Base-by-base conservation (phyloP, 2,329 filamentous ascomycete species). In the Trichophyton benhamiae region DNA sequence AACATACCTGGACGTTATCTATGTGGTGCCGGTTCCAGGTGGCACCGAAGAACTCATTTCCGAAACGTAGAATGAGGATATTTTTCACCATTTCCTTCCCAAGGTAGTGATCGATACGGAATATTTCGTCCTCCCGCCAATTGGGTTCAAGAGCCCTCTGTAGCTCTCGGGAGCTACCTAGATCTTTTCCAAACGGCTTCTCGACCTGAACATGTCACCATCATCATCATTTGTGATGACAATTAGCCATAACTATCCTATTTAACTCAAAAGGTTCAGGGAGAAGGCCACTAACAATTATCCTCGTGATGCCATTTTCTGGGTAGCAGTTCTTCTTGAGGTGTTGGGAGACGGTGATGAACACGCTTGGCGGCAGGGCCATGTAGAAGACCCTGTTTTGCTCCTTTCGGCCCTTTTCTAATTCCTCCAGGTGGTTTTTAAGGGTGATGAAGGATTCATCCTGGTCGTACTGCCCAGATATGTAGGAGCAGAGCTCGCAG, bases 11-110 rank as follows among this genome's bases (percentile, higher is more conserved):
- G 58, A 99, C 88, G 71, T 96, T 99, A 79, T 97, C 94, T 79
- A 99, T 99, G 82, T 97, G 92, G 76, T 96, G 91, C 68, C 94
- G 86, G 82, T 97, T 99, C 94, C 94, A 99, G 63, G 92, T 99
- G 49, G 94, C 92, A 67, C 91, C 91, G 69, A 99, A 89, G 83
- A 99, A 99, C 68, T 95, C 91, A 80, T 99, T 99, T 69, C 94
- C 95, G 74, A 99, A 99, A 73, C 95, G 85, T 67, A 99, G 84
- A 69, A 99, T 96, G 67, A 99, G 83, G 68, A 99, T 95, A 79
- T 99, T 99, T 86, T 99, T 99, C 71, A 99, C 94, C 94, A 99
- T 99, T 79, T 99, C 94, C 83, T 99, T 99, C 71, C 95, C 95
- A 57, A 99, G 85, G 77, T 99, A 99, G 80, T 99, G 94, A 76